Conservation (phyloP, 129 eudicot species). For the Lactuca sativa region DNA sequence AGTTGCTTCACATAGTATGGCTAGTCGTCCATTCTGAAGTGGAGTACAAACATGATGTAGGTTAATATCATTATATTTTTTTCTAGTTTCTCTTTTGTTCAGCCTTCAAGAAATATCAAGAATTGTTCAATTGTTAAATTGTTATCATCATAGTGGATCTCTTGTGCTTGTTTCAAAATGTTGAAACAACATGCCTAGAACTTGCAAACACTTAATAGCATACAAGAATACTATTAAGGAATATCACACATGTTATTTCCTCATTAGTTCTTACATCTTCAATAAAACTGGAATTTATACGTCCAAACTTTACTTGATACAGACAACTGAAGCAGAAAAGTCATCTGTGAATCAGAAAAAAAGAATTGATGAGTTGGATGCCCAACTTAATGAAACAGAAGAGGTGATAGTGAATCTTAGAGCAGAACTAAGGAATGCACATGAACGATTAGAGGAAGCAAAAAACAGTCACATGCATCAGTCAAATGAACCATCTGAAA, state of each 20-base stretch:
- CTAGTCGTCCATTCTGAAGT: not conserved
- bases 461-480: constrained; percentile 32
- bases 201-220: constrained; percentile 1
- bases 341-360: constrained; percentile 40
- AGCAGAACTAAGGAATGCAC: constrained; percentile 46
- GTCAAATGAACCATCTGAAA: constrained; percentile 18
- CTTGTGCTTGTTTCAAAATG: constrained; percentile 7
- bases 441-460: constrained; percentile 44
- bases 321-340: constrained; percentile 52
- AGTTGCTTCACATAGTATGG: constrained; percentile 19
- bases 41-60: constrained; percentile 6
- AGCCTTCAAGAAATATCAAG: not conserved
- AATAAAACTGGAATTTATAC: constrained; percentile 15
- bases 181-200: constrained; percentile 8
- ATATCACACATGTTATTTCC: not conserved
- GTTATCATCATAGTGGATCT: not conserved
- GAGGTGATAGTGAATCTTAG: constrained; percentile 64
- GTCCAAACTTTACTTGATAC: constrained; percentile 16
- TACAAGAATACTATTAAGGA: not conserved
- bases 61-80: not conserved
- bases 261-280: constrained; percentile 1
- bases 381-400: constrained; percentile 75
- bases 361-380: constrained; percentile 67
- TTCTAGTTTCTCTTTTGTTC: not conserved
- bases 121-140: not conserved